Percentiles rank a stretch among this genome's conserved stretches.
Evolutionary conservation across 2,329 filamentous ascomycete species (phyloP).

Genomic region (Elsinoe australis): DNA sequence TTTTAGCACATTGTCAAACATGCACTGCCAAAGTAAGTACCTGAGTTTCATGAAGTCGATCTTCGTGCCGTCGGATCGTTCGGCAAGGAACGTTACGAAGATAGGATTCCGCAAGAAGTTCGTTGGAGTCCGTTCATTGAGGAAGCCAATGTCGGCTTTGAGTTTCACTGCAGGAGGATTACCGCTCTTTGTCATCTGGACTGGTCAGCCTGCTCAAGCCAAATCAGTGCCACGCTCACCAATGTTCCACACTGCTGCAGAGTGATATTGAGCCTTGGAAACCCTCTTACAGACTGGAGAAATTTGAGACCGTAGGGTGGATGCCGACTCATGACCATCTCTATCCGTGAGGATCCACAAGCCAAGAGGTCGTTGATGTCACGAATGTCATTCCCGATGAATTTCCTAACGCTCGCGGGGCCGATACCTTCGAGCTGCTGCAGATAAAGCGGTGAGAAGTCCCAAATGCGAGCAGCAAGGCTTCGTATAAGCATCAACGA

Average conservation of each 20-base stretch:
- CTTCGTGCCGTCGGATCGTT: slow-evolving; percentile 60
- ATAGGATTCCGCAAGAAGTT: slow-evolving; percentile 59
- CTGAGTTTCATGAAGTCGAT: slow-evolving; percentile 59
- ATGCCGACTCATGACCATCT: slow-evolving; percentile 67
- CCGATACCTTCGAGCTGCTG: slow-evolving; percentile 77
- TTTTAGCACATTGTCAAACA: neutral
- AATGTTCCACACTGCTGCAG: slow-evolving; percentile 44
- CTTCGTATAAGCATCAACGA: slow-evolving; percentile 73
- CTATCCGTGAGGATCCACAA: slow-evolving; percentile 64
- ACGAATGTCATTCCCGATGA: slow-evolving; percentile 62
- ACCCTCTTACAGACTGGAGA: slow-evolving; percentile 56
- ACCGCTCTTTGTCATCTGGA: slow-evolving; percentile 28
- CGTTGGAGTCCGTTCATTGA: slow-evolving; percentile 56
- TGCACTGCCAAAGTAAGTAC: slow-evolving; percentile 29
- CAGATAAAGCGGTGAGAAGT: slow-evolving; percentile 70
- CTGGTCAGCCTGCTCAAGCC: slow-evolving; percentile 22
- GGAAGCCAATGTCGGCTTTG: slow-evolving; percentile 60
- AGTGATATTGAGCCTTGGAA: slow-evolving; percentile 59
- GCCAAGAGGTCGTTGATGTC: slow-evolving; percentile 62
- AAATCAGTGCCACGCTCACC: slow-evolving; percentile 30
- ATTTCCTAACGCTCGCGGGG: slow-evolving; percentile 62
- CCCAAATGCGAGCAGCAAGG: slow-evolving; percentile 70
- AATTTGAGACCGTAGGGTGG: slow-evolving; percentile 73
- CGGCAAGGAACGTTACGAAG: slow-evolving; percentile 65
- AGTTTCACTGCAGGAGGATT: slow-evolving; percentile 52